These are phyloP conservation scores for Curvularia spicifera DNA, from an alignment of 2,329 filamentous ascomycete genomes.

Conservation along the genomic window DNA sequence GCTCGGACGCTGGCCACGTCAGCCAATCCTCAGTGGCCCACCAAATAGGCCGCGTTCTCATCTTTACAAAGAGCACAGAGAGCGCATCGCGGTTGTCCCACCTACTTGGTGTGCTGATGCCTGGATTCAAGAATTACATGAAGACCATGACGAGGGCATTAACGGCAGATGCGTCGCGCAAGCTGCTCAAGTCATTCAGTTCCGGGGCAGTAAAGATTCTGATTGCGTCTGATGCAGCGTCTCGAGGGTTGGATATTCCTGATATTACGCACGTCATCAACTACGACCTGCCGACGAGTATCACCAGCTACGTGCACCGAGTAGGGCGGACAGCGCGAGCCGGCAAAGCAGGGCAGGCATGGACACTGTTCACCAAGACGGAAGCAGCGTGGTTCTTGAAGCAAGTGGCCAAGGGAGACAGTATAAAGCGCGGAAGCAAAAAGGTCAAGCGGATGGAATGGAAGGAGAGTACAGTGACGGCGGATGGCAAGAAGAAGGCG, in stretches of 20 bases:
- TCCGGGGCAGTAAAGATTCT: conserved; percentile 71
- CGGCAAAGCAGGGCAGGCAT: conserved; percentile 75
- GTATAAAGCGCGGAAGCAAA: conserved; percentile 55
- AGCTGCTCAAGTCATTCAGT: conserved; percentile 71
- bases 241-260: conserved; percentile 84
- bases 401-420: conserved; percentile 69
- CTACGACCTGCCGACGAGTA: conserved; percentile 85
- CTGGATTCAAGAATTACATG: conserved; percentile 62
- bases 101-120: conserved; percentile 72
- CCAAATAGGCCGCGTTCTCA: conserved; percentile 61
- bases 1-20: conserved; percentile 12
- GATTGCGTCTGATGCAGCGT: conserved; percentile 91
- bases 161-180: conserved; percentile 72
- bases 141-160: conserved; percentile 79
- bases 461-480: conserved; percentile 50
- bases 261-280: conserved; percentile 86
- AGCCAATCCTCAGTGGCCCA: conserved; percentile 20
- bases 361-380: conserved; percentile 81
- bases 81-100: conserved; percentile 84
- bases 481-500: conserved; percentile 47
- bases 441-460: conserved; percentile 56
- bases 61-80: conserved; percentile 93
- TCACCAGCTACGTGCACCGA: conserved; percentile 86
- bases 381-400: conserved; percentile 94
- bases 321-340: conserved; percentile 90